Conservation (phyloP, 208 protist genomes). For the Crithidia mellificae region DNA sequence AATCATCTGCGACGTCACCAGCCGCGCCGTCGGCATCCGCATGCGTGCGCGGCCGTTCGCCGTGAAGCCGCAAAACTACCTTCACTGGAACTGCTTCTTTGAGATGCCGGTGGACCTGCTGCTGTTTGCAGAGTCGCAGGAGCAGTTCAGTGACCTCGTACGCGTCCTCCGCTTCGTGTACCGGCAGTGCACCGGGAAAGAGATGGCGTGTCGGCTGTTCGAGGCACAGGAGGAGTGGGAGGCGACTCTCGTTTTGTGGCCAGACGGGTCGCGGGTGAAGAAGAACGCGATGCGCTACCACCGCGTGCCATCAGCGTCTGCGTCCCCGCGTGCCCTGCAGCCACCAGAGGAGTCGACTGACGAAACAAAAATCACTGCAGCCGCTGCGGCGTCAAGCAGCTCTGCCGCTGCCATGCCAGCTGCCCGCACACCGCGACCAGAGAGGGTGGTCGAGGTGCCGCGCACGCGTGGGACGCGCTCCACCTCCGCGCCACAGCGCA, state of each 20-base stretch:
- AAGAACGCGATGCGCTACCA: conserved; percentile 28
- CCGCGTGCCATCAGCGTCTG: neutral
- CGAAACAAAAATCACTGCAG: too few relatives aligned
- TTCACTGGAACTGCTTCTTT: conserved; percentile 25
- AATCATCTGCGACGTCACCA: conserved; percentile 23
- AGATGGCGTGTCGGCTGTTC: conserved; percentile 24
- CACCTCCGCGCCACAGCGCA: neutral
- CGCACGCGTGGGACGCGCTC: conserved; percentile 1
- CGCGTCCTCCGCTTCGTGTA: conserved; percentile 20
- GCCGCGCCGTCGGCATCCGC: conserved; percentile 33
- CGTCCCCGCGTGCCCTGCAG: neutral
- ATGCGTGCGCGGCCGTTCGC: conserved; percentile 39
- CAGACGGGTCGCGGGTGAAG: conserved; percentile 44
- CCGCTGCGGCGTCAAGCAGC: too few relatives aligned
- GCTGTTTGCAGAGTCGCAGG: conserved; percentile 15
- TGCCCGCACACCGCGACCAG: neutral
- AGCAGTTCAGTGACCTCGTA: conserved; percentile 20
- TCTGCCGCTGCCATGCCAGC: too few relatives aligned
- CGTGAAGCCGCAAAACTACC: neutral
- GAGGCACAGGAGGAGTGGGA: conserved; percentile 18
- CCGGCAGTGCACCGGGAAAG: conserved; percentile 11
- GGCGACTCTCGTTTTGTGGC: conserved; percentile 30
- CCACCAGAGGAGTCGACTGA: too few relatives aligned
- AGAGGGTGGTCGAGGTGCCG: neutral
- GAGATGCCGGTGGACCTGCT: conserved; percentile 56